These are phyloP conservation scores for Rhinocladiella mackenziei DNA, from an alignment of 2,329 filamentous ascomycete genomes.

Conservation along the genomic window DNA sequence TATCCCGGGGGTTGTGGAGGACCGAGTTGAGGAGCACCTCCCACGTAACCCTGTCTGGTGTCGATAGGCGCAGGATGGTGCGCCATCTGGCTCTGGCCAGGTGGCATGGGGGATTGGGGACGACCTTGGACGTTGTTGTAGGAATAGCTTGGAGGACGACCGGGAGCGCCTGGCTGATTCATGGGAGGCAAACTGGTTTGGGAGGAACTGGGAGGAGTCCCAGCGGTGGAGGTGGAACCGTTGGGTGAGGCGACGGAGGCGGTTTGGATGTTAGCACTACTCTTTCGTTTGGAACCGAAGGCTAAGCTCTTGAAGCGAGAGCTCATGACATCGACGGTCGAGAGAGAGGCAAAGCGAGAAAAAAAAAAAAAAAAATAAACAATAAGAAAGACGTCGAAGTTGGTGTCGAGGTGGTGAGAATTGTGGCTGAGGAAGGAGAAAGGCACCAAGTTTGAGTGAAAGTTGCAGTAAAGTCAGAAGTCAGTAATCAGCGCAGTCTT, in stretches of 20 bases:
- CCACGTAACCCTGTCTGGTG: slow-evolving; percentile 50
- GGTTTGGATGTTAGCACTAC: slow-evolving; percentile 44
- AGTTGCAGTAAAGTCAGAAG: too few relatives aligned
- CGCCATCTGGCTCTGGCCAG: slow-evolving; percentile 39
- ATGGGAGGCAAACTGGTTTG: slow-evolving; percentile 56
- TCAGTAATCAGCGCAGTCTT: too few relatives aligned
- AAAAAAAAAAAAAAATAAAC: slow-evolving; percentile 1
- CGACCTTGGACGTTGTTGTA: slow-evolving; percentile 51
- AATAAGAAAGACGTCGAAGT: neutral
- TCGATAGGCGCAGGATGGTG: slow-evolving; percentile 53
- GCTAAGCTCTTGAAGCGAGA: slow-evolving; percentile 49
- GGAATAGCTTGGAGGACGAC: slow-evolving; percentile 62
- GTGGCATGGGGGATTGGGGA: slow-evolving; percentile 51
- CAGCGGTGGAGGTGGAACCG: slow-evolving; percentile 33
- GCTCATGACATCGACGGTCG: slow-evolving; percentile 48
- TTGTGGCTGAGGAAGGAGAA: slow-evolving; percentile 8
- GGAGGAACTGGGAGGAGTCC: slow-evolving; percentile 42
- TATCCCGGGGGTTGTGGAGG: slow-evolving; percentile 43
- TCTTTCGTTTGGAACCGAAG: slow-evolving; percentile 49
- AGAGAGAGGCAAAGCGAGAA: slow-evolving; percentile 19
- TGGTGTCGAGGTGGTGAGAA: neutral
- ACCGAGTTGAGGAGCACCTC: slow-evolving; percentile 40
- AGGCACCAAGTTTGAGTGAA: neutral
- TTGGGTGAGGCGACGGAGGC: slow-evolving; percentile 31
- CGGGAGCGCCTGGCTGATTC: slow-evolving; percentile 47